These are phyloP conservation scores for Murraya koenigii DNA, from an alignment of 345 rosid genomes.

Conservation along the genomic window DNA sequence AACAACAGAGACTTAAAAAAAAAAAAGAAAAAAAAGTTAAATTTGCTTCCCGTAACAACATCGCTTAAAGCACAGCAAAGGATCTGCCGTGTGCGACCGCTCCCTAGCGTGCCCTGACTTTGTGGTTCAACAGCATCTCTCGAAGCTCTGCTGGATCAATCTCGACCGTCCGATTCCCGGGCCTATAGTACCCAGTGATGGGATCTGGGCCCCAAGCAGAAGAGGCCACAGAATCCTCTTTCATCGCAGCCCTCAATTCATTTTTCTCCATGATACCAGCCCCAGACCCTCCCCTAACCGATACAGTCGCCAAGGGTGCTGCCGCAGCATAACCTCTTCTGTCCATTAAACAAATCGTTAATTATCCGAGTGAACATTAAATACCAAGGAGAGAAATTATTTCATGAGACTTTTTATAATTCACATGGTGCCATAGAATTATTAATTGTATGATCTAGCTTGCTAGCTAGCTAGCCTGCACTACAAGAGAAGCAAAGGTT, in stretches of 20 bases:
- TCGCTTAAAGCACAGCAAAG: neutral
- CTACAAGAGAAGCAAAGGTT: neutral
- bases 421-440: neutral
- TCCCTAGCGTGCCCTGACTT: slow-evolving; percentile 23
- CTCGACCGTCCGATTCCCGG: slow-evolving; percentile 46
- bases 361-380: too few relatives aligned
- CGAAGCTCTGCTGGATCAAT: slow-evolving; percentile 68
- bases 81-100: neutral
- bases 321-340: slow-evolving; percentile 55
- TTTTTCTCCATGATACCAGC: slow-evolving; percentile 33
- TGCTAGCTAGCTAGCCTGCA: neutral
- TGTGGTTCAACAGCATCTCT: slow-evolving; percentile 53
- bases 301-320: slow-evolving; percentile 20
- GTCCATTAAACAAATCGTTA: neutral
- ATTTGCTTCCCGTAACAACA: neutral
- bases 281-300: slow-evolving; percentile 33
- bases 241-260: slow-evolving; percentile 29
- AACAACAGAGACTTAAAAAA: neutral
- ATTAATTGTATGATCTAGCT: neutral
- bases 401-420: too few relatives aligned
- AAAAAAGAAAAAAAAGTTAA: too few relatives aligned
- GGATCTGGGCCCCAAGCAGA: slow-evolving; percentile 77
- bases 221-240: slow-evolving; percentile 31
- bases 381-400: too few relatives aligned
- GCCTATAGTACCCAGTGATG: slow-evolving; percentile 68